Percentiles rank a stretch among this genome's conserved stretches.
Evolutionary conservation across 2,329 filamentous ascomycete genomes (phyloP).

Genomic region (Fusarium ramigenum): DNA sequence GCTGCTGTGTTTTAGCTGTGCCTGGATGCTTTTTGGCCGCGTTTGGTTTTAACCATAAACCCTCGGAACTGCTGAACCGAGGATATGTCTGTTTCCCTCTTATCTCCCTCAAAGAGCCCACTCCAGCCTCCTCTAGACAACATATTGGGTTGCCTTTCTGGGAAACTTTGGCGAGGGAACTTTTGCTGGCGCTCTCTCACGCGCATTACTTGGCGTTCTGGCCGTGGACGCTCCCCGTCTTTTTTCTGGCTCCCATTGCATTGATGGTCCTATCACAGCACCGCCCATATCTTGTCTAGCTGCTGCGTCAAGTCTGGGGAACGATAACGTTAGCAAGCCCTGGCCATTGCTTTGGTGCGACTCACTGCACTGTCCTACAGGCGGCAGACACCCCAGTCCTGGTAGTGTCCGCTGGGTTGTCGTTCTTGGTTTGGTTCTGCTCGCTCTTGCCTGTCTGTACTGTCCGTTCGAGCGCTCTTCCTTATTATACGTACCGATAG

Average conservation of each 20-base stretch:
- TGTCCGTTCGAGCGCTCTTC: conserved; percentile 16
- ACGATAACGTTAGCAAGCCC: conserved; percentile 47
- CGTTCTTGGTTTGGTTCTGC: conserved; percentile 22
- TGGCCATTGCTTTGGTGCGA: conserved; percentile 38
- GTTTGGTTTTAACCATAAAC: conserved; percentile 13
- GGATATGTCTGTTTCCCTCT: conserved; percentile 28
- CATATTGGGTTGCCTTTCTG: conserved; percentile 49
- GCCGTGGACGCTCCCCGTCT: conserved; percentile 36
- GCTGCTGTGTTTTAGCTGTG: conserved; percentile 4
- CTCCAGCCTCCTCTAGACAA: conserved; percentile 41
- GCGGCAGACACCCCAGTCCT: conserved; percentile 28
- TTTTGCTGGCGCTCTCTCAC: conserved; percentile 52
- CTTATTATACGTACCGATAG: conserved; percentile 44
- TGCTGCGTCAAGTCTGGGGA: conserved; percentile 46
- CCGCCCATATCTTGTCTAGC: conserved; percentile 42
- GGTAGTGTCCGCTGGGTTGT: conserved; percentile 18
- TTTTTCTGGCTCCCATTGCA: conserved; percentile 31
- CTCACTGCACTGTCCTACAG: conserved; percentile 27
- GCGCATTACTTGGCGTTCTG: conserved; percentile 48
- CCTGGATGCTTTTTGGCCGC: conserved; percentile 7
- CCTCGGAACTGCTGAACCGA: conserved; percentile 17
- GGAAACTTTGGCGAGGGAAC: conserved; percentile 52
- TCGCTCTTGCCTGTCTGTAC: conserved; percentile 30
- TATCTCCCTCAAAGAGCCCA: conserved; percentile 42
- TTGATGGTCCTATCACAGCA: conserved; percentile 43